These are phyloP conservation scores for Psilocybe subaeruginosa DNA, from an alignment of 768 basidiomycete genomes.

Conservation along the genomic window DNA sequence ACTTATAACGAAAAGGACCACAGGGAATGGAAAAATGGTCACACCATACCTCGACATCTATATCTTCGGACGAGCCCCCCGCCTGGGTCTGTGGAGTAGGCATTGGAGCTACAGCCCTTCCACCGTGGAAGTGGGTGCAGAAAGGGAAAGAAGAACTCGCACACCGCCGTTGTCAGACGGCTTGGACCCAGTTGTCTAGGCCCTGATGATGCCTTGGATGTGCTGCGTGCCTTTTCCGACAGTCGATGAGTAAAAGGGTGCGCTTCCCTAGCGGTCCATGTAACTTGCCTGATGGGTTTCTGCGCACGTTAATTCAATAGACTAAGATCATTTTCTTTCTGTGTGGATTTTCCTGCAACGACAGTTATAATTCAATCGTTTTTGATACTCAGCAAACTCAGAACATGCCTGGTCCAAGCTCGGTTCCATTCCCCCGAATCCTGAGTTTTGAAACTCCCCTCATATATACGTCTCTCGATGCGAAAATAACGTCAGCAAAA, in stretches of 20 bases:
- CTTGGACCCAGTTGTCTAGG: neutral
- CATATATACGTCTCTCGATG: neutral
- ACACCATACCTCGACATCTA: constrained; percentile 17
- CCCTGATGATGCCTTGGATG: neutral
- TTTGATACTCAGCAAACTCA: constrained; percentile 7
- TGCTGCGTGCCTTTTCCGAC: constrained; percentile 1
- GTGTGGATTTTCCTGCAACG: neutral
- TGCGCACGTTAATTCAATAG: neutral
- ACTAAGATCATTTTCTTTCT: neutral
- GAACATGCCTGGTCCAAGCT: neutral
- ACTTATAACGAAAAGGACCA: neutral
- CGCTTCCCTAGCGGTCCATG: constrained; percentile 4
- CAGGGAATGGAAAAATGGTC: neutral
- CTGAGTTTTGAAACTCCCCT: neutral
- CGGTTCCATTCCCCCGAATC: neutral
- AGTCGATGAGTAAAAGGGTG: neutral
- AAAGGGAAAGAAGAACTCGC: neutral
- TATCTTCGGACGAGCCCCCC: neutral
- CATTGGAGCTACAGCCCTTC: constrained; percentile 2
- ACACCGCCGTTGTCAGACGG: neutral
- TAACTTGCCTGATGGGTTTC: constrained; percentile 4
- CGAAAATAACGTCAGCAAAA: neutral
- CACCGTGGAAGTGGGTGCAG: neutral
- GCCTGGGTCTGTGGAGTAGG: constrained; percentile 3
- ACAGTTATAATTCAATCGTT: neutral